Evolutionary conservation across 1,284 basidiomycete genomes (phyloP).

Genomic region (Tilletia setariae): DNA sequence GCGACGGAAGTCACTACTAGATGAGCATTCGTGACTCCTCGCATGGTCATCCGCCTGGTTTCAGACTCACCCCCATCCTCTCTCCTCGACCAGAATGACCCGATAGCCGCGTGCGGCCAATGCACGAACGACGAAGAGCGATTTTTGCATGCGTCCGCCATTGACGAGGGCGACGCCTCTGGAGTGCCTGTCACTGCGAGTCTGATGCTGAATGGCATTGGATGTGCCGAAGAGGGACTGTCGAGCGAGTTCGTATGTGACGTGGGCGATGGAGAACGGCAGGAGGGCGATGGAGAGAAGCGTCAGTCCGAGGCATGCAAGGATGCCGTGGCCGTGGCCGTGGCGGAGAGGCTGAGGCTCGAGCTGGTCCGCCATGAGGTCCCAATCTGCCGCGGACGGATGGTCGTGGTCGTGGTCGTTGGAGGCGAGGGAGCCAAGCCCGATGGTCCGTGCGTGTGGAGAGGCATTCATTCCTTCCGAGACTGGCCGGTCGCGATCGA

Average conservation of each 20-base stretch:
- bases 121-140: slow-evolving; percentile 55
- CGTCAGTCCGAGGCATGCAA: background rate
- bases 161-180: slow-evolving; percentile 53
- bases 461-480: too few relatives aligned
- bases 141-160: slow-evolving; percentile 57
- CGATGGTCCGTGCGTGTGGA: too few relatives aligned
- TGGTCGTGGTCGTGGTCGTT: too few relatives aligned
- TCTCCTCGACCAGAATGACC: slow-evolving; percentile 57
- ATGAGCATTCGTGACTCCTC: background rate
- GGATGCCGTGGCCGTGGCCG: background rate
- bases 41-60: background rate
- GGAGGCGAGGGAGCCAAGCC: too few relatives aligned
- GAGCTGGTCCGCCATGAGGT: too few relatives aligned
- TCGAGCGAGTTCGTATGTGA: background rate
- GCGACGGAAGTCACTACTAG: too few relatives aligned
- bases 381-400: too few relatives aligned
- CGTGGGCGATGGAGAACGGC: background rate
- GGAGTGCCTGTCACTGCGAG: background rate
- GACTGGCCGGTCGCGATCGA: too few relatives aligned
- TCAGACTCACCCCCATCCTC: slow-evolving; percentile 33
- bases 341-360: too few relatives aligned
- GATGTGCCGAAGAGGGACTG: too few relatives aligned
- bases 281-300: background rate
- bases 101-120: slow-evolving; percentile 56
- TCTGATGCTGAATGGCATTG: too few relatives aligned